Base-by-base conservation (phyloP, 2,329 filamentous ascomycete genomes). In the Penicillium sp. region DNA sequence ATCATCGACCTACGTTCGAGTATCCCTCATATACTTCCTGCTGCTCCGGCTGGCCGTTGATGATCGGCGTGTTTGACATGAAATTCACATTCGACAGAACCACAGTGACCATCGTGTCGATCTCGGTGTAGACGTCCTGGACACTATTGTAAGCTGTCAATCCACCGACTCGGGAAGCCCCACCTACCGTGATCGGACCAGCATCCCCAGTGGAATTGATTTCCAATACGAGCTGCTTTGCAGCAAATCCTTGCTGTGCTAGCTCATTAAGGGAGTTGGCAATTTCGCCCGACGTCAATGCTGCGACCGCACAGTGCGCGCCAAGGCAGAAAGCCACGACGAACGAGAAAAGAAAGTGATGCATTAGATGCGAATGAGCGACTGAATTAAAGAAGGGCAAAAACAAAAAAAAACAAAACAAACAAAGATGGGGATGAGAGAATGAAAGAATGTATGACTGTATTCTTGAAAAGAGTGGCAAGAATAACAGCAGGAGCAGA, bases 21-120 rank as follows among this genome's bases (percentile, higher is more conserved):
- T 56, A 58, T 38, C 47, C 53, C 31, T 58, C 56, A n/a, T 58
- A 58, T 22, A 56, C 56, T 4, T 46, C 14, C 34, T 58, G 53
- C 42, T 53, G 8, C n/a, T 42, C 45, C 9, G 22, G 39, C 14
- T 48, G 45, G 18, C 44, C 36, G n/a, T 43, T 42, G 38, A 56
- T 56, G 14, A 53, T 48, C 2, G 46, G 40, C 11, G 48, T 47
- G 31, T 55, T 50, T 9, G 18, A 31, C 41, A 54, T 45, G 6
- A 50, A 50, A 6, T 54, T 50, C 13, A 59, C 43, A 44, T 57
- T 18, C 21, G 46, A 42, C n/a, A 55, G 44, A 31, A 47, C 24
- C 21, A 54, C 46, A 45, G 49, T n/a, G 13, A 54, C 48, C 32
- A 59, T 48, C 5, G 45, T 43, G 45, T 59, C 54, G 4, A 59